Evolutionary conservation across 2,329 filamentous ascomycete species (phyloP).

Genomic region (Beauveria bassiana): DNA sequence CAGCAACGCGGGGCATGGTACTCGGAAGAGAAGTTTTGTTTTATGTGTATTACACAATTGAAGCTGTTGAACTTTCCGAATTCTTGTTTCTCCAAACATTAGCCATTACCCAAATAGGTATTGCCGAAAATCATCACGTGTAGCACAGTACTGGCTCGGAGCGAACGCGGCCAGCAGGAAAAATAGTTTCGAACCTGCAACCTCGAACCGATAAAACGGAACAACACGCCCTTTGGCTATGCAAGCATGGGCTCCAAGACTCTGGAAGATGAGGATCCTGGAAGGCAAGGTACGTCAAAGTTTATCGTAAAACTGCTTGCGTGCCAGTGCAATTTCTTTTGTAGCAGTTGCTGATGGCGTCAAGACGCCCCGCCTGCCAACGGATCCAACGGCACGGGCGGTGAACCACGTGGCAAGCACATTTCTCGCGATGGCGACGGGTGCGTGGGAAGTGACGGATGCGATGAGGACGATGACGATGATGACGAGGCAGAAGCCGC

Average conservation of each 20-base stretch:
- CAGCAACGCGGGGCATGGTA: too few relatives aligned
- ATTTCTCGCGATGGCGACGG: constrained; percentile 10
- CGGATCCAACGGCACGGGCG: constrained; percentile 3
- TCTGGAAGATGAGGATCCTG: constrained; percentile 9
- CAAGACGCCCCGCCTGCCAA: constrained; percentile 8
- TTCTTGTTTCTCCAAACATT: background rate
- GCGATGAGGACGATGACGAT: constrained; percentile 16
- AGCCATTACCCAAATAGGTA: background rate
- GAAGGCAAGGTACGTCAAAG: constrained; percentile 7
- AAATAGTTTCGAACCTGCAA: constrained; percentile 1
- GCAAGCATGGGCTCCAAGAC: constrained; percentile 13
- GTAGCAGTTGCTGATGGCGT: background rate
- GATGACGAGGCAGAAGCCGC: constrained; percentile 16
- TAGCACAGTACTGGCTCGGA: background rate
- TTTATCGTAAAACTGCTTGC: background rate
- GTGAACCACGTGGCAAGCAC: constrained; percentile 9
- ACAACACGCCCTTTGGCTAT: background rate
- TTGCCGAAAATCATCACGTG: background rate
- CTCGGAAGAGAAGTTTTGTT: too few relatives aligned
- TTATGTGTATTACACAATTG: too few relatives aligned
- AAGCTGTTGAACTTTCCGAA: background rate
- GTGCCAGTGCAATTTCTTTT: background rate
- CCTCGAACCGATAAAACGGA: background rate
- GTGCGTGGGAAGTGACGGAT: constrained; percentile 7
- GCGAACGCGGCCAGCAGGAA: background rate